Base-by-base conservation (phyloP, 331 rosid genomes). In the Rosa hybrid region DNA sequence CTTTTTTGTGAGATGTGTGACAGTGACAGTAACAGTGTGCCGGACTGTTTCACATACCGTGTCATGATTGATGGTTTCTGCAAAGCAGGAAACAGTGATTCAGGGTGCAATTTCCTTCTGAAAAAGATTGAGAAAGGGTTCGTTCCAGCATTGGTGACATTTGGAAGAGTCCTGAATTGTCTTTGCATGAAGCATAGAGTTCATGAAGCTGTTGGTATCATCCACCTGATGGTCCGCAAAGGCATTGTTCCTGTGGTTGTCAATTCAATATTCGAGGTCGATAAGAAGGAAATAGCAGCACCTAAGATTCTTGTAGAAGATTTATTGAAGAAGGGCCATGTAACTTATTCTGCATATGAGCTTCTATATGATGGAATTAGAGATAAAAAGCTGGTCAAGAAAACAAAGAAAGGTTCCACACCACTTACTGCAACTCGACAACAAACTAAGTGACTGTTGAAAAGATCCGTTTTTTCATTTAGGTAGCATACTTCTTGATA, bases 281-380 rank as follows among this genome's bases (percentile, higher is more conserved):
- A 90, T 81, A 92, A 95, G 87, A 92, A 80, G 87, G 91, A 80
- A 75, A 83, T 91, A 72, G 98, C 97, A 8, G 96, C 98, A 8
- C 98, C 98, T 60, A 95, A 95, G 89, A 92, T 92, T 87, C 89
- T 95, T 72, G 94, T 95, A 38, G 96, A 92, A 89, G 85, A 91
- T 75, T 82, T 95, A 85, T 81, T 94, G 88, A 94, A 90, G 90
- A 95, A 90, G 87, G 88, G 89, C 50, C 91, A 86, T 59, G 84
- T 95, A 81, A 89, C 94, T 78, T 95, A 95, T 79, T 83, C 84
- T 80, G 84, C 97, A 56, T 95, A 92, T 79, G 98, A 95, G 60
- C 75, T 91, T 80, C 83, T 95, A 44, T 90, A 85, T 68, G 98
- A 92, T 75, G 98, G 96, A 84, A 82, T 95, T 72, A 90, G 98